Evolutionary conservation across 2,329 filamentous ascomycete genomes (phyloP), one percentile per base, ranked within the genome.

Genomic region (Davidsoniella australis): DNA sequence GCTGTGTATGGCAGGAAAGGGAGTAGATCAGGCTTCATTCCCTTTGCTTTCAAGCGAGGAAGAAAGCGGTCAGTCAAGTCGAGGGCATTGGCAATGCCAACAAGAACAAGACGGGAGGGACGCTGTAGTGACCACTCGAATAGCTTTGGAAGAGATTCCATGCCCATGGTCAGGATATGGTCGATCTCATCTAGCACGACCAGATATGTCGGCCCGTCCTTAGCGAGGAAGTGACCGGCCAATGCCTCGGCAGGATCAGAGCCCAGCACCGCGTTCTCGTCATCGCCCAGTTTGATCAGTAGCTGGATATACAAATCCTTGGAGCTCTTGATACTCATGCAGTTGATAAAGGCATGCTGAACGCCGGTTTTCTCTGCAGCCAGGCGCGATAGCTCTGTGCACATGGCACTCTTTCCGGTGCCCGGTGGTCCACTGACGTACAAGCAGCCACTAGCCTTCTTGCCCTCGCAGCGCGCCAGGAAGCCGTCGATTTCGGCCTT

Each of bases 351-450:
- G 2, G 80, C 79, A 48, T 80, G 78, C 58, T 76, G 78, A 48
- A 91, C 68, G 3, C 68, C 63, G 14, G 71, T 66, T 33, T 68
- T 66, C 3, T 66, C 60, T 9, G 67, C 66, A 45, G 81, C 65
- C 41, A 77, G 69, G 44, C 76, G 68, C 44, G 82, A 82, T 46
- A 94, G 76, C 60, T 93, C 81, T 54, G 80, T 80, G 54, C 96
- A 78, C 70, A 96, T 82, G 26, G 91, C 91, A 62, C 88, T 96
- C 68, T 98, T 98, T 49, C 91, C 91, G 0, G 91, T 98, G 9
- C 91, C 91, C 2, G 91, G 91, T 3, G 91, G 91, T 0, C 91
- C 91, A 57, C 88, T 95, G 56, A 98, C 82, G 61, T 98, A 98
- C 47, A 94, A 73, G 60, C 89, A 96, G 48, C 88, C 87, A 48